Conservation (phyloP, 768 basidiomycete species). For the Clavulina sp. region DNA sequence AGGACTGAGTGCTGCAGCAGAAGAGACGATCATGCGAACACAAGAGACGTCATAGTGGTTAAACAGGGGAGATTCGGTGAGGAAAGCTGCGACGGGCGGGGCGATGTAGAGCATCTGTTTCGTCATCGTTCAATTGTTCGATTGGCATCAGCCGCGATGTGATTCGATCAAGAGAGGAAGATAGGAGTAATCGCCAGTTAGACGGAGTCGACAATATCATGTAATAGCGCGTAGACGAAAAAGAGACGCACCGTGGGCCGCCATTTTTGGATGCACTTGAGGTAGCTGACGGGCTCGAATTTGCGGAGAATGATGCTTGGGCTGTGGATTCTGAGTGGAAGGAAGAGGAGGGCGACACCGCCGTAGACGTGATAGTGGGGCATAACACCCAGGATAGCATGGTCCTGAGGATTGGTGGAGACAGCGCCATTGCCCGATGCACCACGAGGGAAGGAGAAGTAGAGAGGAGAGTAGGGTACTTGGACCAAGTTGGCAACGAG, state of each 20-base stretch:
- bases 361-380: conserved; percentile 2
- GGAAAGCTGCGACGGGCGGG: conserved; percentile 23
- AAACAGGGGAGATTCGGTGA: conserved; percentile 21
- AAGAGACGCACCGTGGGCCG: conserved; percentile 15
- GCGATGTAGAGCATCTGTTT: conserved; percentile 13
- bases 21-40: conserved; percentile 19
- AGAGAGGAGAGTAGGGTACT: neutral
- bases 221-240: neutral
- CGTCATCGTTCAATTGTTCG: no score
- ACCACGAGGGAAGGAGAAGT: conserved; percentile 1
- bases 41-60: conserved; percentile 20
- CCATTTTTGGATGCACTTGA: conserved; percentile 20
- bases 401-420: no score
- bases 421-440: no score
- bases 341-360: neutral
- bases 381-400: neutral
- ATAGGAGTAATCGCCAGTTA: neutral
- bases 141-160: no score
- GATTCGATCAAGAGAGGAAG: neutral
- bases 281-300: conserved; percentile 20
- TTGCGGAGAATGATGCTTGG: conserved; percentile 16
- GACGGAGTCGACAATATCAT: no score
- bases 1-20: conserved; percentile 23
- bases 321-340: conserved; percentile 1
- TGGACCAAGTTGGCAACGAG: neutral